Conservation (phyloP, 345 rosid species). For the Angophora floribunda region DNA sequence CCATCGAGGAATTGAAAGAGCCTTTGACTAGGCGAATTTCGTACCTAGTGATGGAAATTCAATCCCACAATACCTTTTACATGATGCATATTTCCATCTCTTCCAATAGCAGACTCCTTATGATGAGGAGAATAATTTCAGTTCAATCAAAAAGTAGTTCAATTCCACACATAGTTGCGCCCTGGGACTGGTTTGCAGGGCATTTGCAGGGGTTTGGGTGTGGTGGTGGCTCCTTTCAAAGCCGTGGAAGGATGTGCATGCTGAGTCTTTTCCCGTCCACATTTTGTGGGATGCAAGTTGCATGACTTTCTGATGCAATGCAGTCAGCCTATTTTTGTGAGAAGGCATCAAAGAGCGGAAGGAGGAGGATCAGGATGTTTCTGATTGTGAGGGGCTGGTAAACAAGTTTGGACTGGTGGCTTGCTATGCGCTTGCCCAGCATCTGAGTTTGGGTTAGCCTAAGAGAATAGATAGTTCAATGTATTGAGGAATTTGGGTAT, state of each 20-base stretch:
- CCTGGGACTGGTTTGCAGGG: constrained; percentile 15
- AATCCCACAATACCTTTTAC: constrained; percentile 44
- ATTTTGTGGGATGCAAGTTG: not conserved
- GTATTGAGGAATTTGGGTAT: not conserved
- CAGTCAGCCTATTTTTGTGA: not conserved
- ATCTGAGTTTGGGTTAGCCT: not conserved
- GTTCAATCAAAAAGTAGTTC: constrained; percentile 28
- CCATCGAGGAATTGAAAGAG: constrained; percentile 21
- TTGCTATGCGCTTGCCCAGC: not conserved
- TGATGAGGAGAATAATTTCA: constrained; percentile 32
- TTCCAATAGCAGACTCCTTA: constrained; percentile 67
- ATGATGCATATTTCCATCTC: constrained; percentile 54
- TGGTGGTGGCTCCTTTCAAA: not conserved
- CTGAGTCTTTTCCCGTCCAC: not conserved
- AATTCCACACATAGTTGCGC: constrained; percentile 30
- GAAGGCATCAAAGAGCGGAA: not conserved
- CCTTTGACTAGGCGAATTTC: constrained; percentile 24
- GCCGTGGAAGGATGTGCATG: not conserved
- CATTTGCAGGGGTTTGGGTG: not conserved
- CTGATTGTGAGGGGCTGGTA: not conserved
- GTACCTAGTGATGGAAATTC: constrained; percentile 26
- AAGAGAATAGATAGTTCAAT: not conserved
- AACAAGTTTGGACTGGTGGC: not conserved
- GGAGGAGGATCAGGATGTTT: not conserved
- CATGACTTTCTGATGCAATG: not conserved